Base-by-base conservation (phyloP, 2,329 filamentous ascomycete genomes). In the Harringtonia lauricola region DNA sequence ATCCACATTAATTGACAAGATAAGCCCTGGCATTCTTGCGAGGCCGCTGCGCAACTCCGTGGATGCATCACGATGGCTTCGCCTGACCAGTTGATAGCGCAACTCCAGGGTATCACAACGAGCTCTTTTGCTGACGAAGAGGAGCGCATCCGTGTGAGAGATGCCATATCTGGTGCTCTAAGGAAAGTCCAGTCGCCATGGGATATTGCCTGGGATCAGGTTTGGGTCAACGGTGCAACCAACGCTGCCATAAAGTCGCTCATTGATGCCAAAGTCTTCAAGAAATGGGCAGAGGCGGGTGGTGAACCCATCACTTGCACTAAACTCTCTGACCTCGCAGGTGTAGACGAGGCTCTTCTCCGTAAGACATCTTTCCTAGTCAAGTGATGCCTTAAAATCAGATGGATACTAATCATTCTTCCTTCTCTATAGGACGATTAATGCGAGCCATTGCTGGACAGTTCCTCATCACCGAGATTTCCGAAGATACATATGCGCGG, bases 151-250 rank as follows among this genome's bases (percentile, higher is more conserved):
- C 37, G 37, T 4, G 37, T 15, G 4, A 8, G 37, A 2, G 22
- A 39, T 31, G 37, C 37, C 9, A 24, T 39, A 7, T 29, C 30
- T 18, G 24, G 8, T 13, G 26, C 37, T 2, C 24, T 39, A 12
- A 8, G 37, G 2, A 31, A 18, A 18, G 37, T 39, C 7, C 37
- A 39, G 37, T 39, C 37, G n/a, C 37, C 37, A 5, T 39, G 37
- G 37, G 37, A 39, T 24, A 39, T 39, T 39, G 37, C 22, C 15
- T 39, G 37, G 37, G 37, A 39, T 10, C 28, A 39, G 15, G 24
- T 8, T 24, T 39, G 37, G 37, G 37, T 39, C 2, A 39, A 3
- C 3, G 37, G 37, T 4, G 24, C 26, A 6, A 29, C 24, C 3
- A 29, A 18, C 13, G 37, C 37, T 8, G 10, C 9, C 8, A 10